Evolutionary conservation across 2,329 filamentous ascomycete species (phyloP).

Genomic region (Rhexocercosporidium sp.): DNA sequence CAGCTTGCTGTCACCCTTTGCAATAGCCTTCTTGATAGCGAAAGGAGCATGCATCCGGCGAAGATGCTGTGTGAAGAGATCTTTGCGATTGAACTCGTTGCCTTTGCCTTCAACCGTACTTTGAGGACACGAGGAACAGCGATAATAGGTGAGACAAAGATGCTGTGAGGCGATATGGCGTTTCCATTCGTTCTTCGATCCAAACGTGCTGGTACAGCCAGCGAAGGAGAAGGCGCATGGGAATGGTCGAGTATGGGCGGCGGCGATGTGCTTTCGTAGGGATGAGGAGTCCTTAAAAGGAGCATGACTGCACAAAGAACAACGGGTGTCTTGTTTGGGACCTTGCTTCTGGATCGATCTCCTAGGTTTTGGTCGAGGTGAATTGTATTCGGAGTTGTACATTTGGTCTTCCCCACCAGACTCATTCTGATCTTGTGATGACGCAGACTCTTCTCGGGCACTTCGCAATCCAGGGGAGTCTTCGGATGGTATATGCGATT

Average conservation of each 20-base stretch:
- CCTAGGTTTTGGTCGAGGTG: conserved; percentile 41
- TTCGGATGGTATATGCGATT: conserved; percentile 41
- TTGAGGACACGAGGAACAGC: conserved; percentile 65
- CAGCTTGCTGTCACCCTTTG: conserved; percentile 62
- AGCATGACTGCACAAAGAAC: conserved; percentile 64
- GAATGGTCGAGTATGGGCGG: conserved; percentile 75
- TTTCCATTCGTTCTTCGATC: conserved; percentile 98
- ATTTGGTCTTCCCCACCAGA: conserved; percentile 48
- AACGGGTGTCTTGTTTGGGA: conserved; percentile 65
- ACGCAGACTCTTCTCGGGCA: conserved; percentile 49
- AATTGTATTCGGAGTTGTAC: conserved; percentile 43
- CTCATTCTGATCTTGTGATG: conserved; percentile 47
- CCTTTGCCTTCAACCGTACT: conserved; percentile 60
- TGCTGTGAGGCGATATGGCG: conserved; percentile 92
- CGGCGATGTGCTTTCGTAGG: conserved; percentile 69
- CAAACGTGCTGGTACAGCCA: conserved; percentile 82
- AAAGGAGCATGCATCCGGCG: conserved; percentile 89
- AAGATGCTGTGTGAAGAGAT: conserved; percentile 93
- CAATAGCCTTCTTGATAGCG: conserved; percentile 62
- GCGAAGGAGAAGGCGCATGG: conserved; percentile 86
- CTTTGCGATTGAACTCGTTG: conserved; percentile 89
- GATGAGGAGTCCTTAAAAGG: conserved; percentile 72
- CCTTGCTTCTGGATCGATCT: conserved; percentile 43
- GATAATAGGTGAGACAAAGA: conserved; percentile 70
- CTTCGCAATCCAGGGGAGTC: conserved; percentile 40